Conservation (phyloP, 2,329 filamentous ascomycete genomes). For the Pseudogymnoascus sp. region DNA sequence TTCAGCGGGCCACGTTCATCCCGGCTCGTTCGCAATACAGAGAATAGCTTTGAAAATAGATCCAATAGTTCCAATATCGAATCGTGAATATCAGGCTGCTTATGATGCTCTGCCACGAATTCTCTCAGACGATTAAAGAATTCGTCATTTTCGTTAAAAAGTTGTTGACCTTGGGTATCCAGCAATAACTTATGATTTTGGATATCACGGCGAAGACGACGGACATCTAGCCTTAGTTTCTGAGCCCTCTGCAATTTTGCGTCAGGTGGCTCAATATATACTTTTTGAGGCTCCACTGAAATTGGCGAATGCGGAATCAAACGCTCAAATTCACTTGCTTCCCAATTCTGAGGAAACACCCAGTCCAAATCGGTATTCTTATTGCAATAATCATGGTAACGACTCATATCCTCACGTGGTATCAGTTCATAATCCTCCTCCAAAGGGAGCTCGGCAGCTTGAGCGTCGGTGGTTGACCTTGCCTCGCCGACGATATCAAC, state of each 20-base stretch:
- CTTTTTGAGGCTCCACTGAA: not conserved
- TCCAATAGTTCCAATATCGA: not conserved
- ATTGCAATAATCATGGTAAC: not conserved
- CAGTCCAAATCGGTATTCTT: not conserved
- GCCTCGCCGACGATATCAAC: not conserved
- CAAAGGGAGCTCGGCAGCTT: not conserved
- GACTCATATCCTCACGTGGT: not conserved
- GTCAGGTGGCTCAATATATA: not conserved
- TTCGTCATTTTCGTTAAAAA: not conserved
- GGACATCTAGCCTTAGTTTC: not conserved
- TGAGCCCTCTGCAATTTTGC: not conserved
- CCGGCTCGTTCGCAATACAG: not conserved
- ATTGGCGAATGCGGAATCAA: not conserved
- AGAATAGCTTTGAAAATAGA: not conserved
- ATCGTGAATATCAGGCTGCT: not conserved
- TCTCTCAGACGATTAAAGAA: not conserved
- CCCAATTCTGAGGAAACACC: not conserved
- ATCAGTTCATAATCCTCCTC: not conserved
- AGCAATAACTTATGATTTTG: not conserved
- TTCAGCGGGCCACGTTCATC: constrained; percentile 20
- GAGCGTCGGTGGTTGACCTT: not conserved
- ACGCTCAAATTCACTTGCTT: not conserved
- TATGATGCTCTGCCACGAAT: not conserved
- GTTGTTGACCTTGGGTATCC: not conserved
- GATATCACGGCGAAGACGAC: not conserved